Evolutionary conservation across 2,329 filamentous ascomycete species (phyloP), one percentile per base, ranked within the genome.

Genomic region (Beauveria varroae): DNA sequence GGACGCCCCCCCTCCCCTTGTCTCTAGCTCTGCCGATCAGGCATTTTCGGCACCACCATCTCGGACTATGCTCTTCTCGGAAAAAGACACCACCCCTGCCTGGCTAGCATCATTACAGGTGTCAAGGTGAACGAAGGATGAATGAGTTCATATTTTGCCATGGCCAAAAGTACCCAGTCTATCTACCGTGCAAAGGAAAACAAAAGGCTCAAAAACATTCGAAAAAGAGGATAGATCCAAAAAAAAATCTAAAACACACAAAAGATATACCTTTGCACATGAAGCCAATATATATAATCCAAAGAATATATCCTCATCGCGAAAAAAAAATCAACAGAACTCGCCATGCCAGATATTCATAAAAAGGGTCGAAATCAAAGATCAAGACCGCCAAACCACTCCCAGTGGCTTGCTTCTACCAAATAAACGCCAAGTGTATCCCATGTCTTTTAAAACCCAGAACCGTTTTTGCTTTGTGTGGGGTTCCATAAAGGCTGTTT

Each of bases 341-440:
- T 58, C 56, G 56, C 56, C 56, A 58, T 58, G 56, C 56, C 56
- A 58, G 46, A 58, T 51, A 58, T 58, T 34, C 43, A n/a, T 57
- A 22, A 37, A 50, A 37, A 46, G n/a, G 24, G 41, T 34, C 22
- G 14, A 9, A 41, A 58, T n/a, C n/a, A 28, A 58, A 58, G 50
- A 58, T 58, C 55, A 57, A 46, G 51, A 26, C 46, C 56, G 43
- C 30, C 43, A 43, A 58, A 46, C 43, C 56, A n/a, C 24, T 51
- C 37, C 56, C 46, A 43, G 46, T 41, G 34, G 40, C 37, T 22
- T 51, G 34, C 37, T 51, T 50, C 56, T 57, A 50, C 55, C 43
- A 51, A 55, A 58, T 57, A 58, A 58, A 57, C 56, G 56, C 56
- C 56, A 16, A 49, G 56, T 58, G 56, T 58, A 58, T 58, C n/a